phyloP scores from a whole-genome alignment of 2,329 filamentous ascomycete genomes.

The Cryphonectria radicalis region DNA sequence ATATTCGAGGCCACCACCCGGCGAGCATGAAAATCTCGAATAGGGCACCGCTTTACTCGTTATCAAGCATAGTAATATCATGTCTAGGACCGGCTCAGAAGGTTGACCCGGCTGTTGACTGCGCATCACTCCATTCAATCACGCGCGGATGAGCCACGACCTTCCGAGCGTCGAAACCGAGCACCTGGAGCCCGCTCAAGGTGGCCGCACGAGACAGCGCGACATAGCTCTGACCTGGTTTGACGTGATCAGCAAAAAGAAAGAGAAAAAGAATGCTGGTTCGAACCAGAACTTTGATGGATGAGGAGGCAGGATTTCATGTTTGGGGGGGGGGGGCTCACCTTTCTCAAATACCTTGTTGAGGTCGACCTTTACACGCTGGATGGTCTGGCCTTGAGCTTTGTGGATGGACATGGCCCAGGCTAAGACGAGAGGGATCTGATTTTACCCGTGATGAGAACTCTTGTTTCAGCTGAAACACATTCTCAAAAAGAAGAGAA shows the following conservation, averaged over 20 bases:
- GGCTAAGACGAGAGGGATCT: constrained; percentile 25
- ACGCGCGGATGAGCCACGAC: constrained; percentile 24
- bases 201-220: constrained; percentile 25
- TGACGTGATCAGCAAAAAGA: background rate
- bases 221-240: constrained; percentile 26
- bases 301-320: background rate
- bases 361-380: constrained; percentile 25
- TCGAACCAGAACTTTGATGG: background rate
- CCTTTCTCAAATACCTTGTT: constrained; percentile 28
- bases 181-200: constrained; percentile 24
- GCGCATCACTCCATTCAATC: constrained; percentile 16
- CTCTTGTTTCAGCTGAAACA: background rate
- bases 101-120: background rate
- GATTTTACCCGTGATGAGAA: background rate
- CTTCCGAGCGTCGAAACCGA: constrained; percentile 23
- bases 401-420: constrained; percentile 30
- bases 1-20: background rate
- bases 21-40: background rate
- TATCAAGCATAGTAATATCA: background rate
- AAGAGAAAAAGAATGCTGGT: background rate
- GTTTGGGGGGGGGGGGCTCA: background rate
- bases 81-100: background rate
- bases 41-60: background rate
- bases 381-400: constrained; percentile 29
- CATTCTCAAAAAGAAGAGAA: background rate